Evolutionary conservation across 495 filamentous ascomycete genomes (phyloP), one percentile per base, ranked within the genome.

Genomic region (Pseudomonodictys pantanalensis): DNA sequence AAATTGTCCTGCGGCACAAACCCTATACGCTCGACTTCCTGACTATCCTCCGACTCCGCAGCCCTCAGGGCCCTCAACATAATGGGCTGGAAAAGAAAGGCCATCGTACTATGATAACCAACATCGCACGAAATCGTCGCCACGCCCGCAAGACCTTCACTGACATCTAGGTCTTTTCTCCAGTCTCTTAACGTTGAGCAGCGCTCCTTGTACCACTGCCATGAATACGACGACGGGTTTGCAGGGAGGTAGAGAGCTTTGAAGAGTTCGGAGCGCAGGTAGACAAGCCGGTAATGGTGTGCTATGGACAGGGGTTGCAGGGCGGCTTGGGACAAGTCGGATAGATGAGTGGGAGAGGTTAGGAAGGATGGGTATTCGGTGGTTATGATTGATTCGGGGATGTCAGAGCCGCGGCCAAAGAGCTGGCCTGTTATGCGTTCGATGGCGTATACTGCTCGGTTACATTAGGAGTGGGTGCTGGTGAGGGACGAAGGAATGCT

Each of bases 361-460:
- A 46, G 39, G 15, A 45, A 23, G 5, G 39, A 47, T 3, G 52
- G 52, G 18, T 56, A 56, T 24, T 46, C 39, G 3, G 52, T 56
- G 4, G 52, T 56, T n/a, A 56, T 56, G 52, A 56, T 56, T 4
- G 52, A 47, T 25, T 56, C 52, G 8, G 52, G 52, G 11, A 56
- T 25, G 26, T 56, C 52, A 18, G 52, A 56, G 38, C 52, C 52
- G 9, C 52, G 39, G 9, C 52, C 52, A 20, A 56, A 56, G 11
- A 56, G 52, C 20, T 56, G 52, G 23, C 52, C 52, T 12, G 43
- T 47, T 3, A 56, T 56, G 5, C 52, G 39, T 23, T 56, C 52
- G 11, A 56, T 56, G 17, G 52, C 52, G 23, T 56, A 56, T 23
- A 56, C 33, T 42, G 9, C 10, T 7, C 10, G 7, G 9, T 11